A percentile compares a stretch with the other conserved stretches of the same genome.
These are phyloP conservation scores for Thuidium tamariscinum DNA, from an alignment of 225 moss, liverwort and hornwort genomes.

Conservation along the genomic window DNA sequence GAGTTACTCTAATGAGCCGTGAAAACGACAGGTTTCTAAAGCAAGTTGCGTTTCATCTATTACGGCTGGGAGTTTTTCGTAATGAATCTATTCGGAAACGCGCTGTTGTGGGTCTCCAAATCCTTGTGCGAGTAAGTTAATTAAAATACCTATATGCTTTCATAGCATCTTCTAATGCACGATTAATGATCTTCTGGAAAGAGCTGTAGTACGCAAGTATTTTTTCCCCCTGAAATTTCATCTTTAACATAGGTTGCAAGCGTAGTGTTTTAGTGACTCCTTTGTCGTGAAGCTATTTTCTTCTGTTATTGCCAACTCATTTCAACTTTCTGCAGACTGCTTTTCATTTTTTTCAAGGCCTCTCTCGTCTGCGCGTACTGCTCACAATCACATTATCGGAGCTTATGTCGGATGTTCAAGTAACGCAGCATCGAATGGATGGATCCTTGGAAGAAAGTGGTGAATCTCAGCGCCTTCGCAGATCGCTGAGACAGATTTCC, in stretches of 20 bases:
- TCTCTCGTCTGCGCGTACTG: slow-evolving; percentile 89
- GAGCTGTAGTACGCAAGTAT: not conserved
- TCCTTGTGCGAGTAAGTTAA: slow-evolving; percentile 82
- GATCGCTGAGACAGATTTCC: slow-evolving; percentile 77
- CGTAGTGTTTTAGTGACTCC: not conserved
- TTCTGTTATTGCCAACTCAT: not conserved
- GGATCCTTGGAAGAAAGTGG: slow-evolving; percentile 92
- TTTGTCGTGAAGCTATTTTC: not conserved
- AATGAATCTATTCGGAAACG: slow-evolving; percentile 94
- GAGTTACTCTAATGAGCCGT: slow-evolving; percentile 86
- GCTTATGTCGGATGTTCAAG: slow-evolving; percentile 99
- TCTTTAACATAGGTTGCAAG: not conserved
- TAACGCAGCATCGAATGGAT: slow-evolving; percentile 80
- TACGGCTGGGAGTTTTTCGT: slow-evolving; percentile 92
- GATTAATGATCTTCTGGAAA: not conserved
- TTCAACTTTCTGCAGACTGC: slow-evolving; percentile 58
- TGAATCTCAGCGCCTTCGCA: slow-evolving; percentile 87
- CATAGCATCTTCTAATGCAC: not conserved
- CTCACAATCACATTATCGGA: slow-evolving; percentile 95
- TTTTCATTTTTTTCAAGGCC: slow-evolving; percentile 75
- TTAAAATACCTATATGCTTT: not conserved
- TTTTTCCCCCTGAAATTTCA: not conserved
- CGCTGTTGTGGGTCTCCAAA: slow-evolving; percentile 94
- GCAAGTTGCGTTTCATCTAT: slow-evolving; percentile 81
- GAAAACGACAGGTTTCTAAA: slow-evolving; percentile 68